These are phyloP conservation scores for Dactylorhiza incarnata DNA, from an alignment of 106 monocot genomes.

Conservation along the genomic window DNA sequence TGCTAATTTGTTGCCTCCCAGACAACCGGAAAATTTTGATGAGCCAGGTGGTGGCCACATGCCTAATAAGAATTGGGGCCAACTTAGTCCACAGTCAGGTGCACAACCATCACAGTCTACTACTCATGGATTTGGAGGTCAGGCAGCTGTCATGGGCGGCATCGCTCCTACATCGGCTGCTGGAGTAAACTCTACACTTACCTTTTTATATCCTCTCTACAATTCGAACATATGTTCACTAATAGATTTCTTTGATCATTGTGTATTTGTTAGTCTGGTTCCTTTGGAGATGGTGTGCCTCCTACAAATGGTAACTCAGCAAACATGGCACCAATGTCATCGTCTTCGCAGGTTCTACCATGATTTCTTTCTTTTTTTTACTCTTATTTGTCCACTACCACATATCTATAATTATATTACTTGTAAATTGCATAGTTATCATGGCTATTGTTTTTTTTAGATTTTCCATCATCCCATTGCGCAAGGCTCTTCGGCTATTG, in stretches of 20 bases:
- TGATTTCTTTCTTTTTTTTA: neutral
- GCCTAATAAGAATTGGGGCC: constrained; percentile 55
- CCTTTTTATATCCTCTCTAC: neutral
- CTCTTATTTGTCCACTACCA: neutral
- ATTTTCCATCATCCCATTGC: constrained; percentile 41
- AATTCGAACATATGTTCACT: neutral
- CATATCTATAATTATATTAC: neutral
- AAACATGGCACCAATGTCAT: constrained; percentile 17
- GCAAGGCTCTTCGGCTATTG: constrained; percentile 31
- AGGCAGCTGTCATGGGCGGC: constrained; percentile 32
- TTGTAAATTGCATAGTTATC: neutral
- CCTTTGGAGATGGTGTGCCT: constrained; percentile 26
- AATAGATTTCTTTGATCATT: neutral
- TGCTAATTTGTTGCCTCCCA: constrained; percentile 11
- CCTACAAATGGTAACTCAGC: constrained; percentile 37
- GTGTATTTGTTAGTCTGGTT: constrained; percentile 25
- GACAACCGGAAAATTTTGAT: constrained; percentile 45
- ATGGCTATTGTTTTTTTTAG: constrained; percentile 13
- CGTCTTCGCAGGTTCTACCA: constrained; percentile 38
- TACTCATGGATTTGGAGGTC: constrained; percentile 38
- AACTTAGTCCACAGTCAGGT: constrained; percentile 35
- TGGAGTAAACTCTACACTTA: constrained; percentile 31
- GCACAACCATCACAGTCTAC: constrained; percentile 29
- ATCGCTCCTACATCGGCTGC: constrained; percentile 26
- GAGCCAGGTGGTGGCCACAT: constrained; percentile 40